phyloP scores from a whole-genome alignment of 345 rosid species.

The Kernera saxatilis region DNA sequence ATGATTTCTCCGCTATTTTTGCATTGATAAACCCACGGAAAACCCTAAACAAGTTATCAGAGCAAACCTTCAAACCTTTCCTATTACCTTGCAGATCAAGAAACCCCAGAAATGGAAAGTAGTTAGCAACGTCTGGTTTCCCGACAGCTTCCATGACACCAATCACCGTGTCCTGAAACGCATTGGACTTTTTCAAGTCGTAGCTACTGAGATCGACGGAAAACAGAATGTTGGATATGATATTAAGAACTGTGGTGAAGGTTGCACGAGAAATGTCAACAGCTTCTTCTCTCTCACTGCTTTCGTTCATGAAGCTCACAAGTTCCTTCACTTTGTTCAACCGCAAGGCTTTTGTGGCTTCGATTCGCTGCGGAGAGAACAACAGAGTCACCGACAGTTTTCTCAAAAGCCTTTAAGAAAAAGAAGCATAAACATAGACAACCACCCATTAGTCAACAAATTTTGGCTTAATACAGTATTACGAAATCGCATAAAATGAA shows the following conservation, averaged over 20 bases:
- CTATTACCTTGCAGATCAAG: no score
- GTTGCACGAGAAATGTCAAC: no score
- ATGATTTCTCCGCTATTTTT: no score
- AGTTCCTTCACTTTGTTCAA: slow-evolving; percentile 7
- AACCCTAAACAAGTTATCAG: no score
- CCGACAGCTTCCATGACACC: background rate
- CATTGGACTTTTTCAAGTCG: background rate
- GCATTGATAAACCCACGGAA: no score
- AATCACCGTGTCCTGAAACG: background rate
- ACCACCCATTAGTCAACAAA: no score
- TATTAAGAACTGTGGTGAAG: background rate
- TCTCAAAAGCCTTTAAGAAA: slow-evolving; percentile 1
- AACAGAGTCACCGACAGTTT: background rate
- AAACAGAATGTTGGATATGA: background rate
- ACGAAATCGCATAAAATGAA: no score
- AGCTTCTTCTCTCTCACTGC: background rate
- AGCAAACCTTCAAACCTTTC: no score
- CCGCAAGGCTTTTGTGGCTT: slow-evolving; percentile 1
- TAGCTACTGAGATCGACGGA: background rate
- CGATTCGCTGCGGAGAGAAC: slow-evolving; percentile 7
- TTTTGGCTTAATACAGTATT: no score
- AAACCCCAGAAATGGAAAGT: no score
- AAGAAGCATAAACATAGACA: no score
- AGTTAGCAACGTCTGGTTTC: no score
- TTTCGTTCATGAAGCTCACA: background rate